These are phyloP conservation scores for Verticillium longisporum DNA, from an alignment of 2,329 filamentous ascomycete species.

Conservation along the genomic window DNA sequence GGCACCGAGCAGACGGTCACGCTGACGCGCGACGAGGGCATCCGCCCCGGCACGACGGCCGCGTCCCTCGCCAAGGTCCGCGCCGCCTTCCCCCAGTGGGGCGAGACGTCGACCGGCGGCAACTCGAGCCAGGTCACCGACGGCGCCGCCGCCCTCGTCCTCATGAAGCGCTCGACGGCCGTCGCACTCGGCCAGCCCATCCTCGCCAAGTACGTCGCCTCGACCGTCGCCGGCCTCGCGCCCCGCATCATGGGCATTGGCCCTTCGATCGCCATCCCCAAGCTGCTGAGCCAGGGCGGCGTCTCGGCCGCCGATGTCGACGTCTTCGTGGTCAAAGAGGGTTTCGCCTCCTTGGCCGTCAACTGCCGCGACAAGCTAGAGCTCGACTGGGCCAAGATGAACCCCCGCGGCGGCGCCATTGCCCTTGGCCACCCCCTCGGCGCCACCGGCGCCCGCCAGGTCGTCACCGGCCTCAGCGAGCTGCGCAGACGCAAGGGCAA, in stretches of 20 bases:
- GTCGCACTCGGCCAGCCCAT: slow-evolving; percentile 84
- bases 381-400: slow-evolving; percentile 70
- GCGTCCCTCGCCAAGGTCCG: slow-evolving; percentile 80
- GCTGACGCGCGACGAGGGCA: slow-evolving; percentile 81
- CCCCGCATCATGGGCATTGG: slow-evolving; percentile 97
- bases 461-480: slow-evolving; percentile 86
- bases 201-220: slow-evolving; percentile 87
- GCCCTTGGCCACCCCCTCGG: slow-evolving; percentile 79
- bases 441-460: slow-evolving; percentile 69
- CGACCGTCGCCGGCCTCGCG: slow-evolving; percentile 82
- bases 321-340: slow-evolving; percentile 92
- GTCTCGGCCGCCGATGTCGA: slow-evolving; percentile 78
- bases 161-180: slow-evolving; percentile 93
- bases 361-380: slow-evolving; percentile 75
- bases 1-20: slow-evolving; percentile 73
- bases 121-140: slow-evolving; percentile 96
- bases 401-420: slow-evolving; percentile 74
- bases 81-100: slow-evolving; percentile 84
- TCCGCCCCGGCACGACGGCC: slow-evolving; percentile 81
- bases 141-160: slow-evolving; percentile 78
- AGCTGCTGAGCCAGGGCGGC: slow-evolving; percentile 76
- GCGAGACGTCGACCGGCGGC: slow-evolving; percentile 78
- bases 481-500: slow-evolving; percentile 79
- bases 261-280: slow-evolving; percentile 66
- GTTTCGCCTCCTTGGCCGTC: slow-evolving; percentile 95